Evolutionary conservation across 306 rosid species (phyloP).

Genomic region (Arachis stenosperma): DNA sequence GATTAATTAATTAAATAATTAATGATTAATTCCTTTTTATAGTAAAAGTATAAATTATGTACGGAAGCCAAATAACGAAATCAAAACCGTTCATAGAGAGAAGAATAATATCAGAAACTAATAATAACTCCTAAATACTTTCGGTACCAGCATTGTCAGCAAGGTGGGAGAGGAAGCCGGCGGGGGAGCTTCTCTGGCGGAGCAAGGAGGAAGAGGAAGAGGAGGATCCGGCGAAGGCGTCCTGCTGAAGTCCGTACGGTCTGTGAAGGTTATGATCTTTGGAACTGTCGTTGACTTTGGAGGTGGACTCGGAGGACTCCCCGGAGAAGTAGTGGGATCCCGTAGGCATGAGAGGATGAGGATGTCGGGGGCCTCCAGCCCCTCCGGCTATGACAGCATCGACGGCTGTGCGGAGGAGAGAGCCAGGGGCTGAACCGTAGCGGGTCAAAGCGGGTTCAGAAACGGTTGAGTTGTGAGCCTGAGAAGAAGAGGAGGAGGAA

Average conservation of each 20-base stretch:
- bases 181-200: constrained; percentile 95
- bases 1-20: no score
- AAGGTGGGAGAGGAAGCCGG: constrained; percentile 75
- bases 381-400: constrained; percentile 54
- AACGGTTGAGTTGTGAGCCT: constrained; percentile 50
- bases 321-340: constrained; percentile 50
- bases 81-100: neutral
- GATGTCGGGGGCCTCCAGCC: neutral
- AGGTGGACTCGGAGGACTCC: constrained; percentile 43
- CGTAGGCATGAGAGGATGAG: no score
- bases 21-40: no score
- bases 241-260: constrained; percentile 48
- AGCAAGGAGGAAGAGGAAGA: constrained; percentile 52
- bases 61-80: no score
- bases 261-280: neutral
- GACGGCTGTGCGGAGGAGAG: constrained; percentile 62
- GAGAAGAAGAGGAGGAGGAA: constrained; percentile 39
- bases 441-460: constrained; percentile 59
- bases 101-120: no score
- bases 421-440: constrained; percentile 76
- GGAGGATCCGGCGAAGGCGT: constrained; percentile 23
- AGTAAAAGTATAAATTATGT: no score
- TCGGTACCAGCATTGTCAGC: neutral
- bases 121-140: no score
- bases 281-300: constrained; percentile 17